A percentile compares a stretch with the other conserved stretches of the same genome.
Evolutionary conservation across 768 basidiomycete genomes (phyloP).

Genomic region (Tricholoma furcatifolium): DNA sequence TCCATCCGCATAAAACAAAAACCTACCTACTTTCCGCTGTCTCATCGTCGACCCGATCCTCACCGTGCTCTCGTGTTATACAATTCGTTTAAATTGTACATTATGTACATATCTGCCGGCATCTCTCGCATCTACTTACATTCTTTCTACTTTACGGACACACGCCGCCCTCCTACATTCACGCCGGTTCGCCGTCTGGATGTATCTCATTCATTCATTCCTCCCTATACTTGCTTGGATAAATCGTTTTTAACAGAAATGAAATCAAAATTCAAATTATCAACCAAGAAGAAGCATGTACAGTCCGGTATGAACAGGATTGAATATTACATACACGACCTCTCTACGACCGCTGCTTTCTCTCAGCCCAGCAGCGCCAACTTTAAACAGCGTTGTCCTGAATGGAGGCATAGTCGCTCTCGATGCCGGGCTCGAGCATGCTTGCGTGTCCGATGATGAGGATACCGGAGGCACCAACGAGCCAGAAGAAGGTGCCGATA

Average conservation of each 20-base stretch:
- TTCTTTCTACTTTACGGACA: not conserved
- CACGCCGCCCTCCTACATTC: not conserved
- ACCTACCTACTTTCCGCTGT: not conserved
- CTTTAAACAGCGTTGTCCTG: slow-evolving; percentile 52
- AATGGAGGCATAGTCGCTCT: slow-evolving; percentile 87
- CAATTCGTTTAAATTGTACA: slow-evolving; percentile 13
- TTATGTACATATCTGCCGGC: slow-evolving; percentile 9
- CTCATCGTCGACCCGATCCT: not conserved
- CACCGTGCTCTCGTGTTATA: slow-evolving; percentile 13
- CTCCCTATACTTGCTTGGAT: slow-evolving; percentile 3
- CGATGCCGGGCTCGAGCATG: slow-evolving; percentile 91
- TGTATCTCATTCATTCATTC: not conserved
- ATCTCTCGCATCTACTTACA: not conserved
- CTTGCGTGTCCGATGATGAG: slow-evolving; percentile 86
- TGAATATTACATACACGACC: not conserved
- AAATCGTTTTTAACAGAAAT: not conserved
- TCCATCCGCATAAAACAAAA: not conserved
- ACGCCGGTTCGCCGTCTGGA: not conserved
- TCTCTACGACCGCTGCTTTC: not conserved
- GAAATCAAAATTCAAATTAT: slow-evolving; percentile 8
- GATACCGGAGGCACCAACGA: slow-evolving; percentile 83
- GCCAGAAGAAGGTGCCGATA: slow-evolving; percentile 87
- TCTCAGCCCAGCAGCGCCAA: not conserved
- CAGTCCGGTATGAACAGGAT: not conserved
- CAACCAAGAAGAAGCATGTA: not conserved